Conservation (phyloP, 2,329 filamentous ascomycete species). For the Bertia moriformis region DNA sequence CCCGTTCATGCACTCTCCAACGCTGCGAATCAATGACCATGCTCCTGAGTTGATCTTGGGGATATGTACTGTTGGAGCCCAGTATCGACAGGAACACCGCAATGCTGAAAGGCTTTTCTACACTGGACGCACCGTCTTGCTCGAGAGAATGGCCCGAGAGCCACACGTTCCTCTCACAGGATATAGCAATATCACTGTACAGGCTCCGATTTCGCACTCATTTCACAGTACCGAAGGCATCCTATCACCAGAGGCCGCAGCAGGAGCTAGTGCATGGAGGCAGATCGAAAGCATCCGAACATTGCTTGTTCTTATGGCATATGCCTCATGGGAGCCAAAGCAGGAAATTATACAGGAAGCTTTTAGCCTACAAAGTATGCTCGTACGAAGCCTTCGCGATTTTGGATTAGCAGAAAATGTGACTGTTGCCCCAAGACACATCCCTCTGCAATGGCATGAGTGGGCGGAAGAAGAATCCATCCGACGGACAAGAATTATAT, state of each 20-base stretch:
- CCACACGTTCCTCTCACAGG: slow-evolving; percentile 3
- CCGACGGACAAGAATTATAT: slow-evolving; percentile 19
- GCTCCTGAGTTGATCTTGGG: slow-evolving; percentile 16
- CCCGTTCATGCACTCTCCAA: slow-evolving; percentile 19
- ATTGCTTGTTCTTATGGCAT: slow-evolving; percentile 20
- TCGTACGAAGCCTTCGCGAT: slow-evolving; percentile 17
- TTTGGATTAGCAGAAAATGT: slow-evolving; percentile 14
- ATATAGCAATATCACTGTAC: not conserved
- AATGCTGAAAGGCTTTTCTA: slow-evolving; percentile 17
- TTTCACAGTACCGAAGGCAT: too few relatives aligned
- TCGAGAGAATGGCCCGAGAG: slow-evolving; percentile 13
- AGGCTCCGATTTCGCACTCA: not conserved
- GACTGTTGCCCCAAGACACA: slow-evolving; percentile 2
- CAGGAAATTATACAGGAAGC: slow-evolving; percentile 16
- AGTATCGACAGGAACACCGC: slow-evolving; percentile 21
- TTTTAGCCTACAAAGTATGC: slow-evolving; percentile 15
- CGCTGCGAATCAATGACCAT: slow-evolving; percentile 14
- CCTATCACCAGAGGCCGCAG: not conserved
- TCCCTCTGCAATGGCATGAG: slow-evolving; percentile 10
- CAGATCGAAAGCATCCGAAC: slow-evolving; percentile 17
- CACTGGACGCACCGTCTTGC: slow-evolving; percentile 14
- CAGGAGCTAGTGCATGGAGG: slow-evolving; percentile 10
- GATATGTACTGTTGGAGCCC: slow-evolving; percentile 17
- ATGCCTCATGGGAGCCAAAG: slow-evolving; percentile 21
- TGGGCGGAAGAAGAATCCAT: slow-evolving; percentile 17